Evolutionary conservation across 1,284 basidiomycete genomes (phyloP).

Genomic region (Sporisorium reilianum): DNA sequence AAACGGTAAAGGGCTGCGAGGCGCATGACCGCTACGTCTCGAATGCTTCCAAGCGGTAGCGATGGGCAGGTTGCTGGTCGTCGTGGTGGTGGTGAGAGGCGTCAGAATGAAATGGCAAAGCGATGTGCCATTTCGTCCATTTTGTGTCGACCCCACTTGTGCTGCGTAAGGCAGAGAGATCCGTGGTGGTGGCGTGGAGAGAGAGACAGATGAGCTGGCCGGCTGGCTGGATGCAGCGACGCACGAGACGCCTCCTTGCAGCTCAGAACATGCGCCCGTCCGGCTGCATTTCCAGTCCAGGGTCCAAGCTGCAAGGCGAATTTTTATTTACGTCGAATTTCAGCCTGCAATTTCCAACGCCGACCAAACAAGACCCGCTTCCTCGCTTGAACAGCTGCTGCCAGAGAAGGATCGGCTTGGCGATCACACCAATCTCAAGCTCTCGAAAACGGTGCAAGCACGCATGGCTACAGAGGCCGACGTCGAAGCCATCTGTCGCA

Average conservation of each 20-base stretch:
- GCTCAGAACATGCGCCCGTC: not conserved
- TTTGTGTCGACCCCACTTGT: not conserved
- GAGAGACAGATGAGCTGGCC: not conserved
- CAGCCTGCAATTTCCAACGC: not conserved
- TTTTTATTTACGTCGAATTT: too few species aligned
- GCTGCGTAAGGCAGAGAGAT: too few species aligned
- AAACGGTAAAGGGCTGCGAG: not conserved
- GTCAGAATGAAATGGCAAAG: not conserved
- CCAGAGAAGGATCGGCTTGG: too few species aligned
- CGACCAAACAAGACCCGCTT: not conserved
- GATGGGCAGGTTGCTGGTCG: too few species aligned
- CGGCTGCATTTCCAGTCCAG: not conserved
- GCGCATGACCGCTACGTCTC: not conserved
- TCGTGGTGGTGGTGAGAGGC: not conserved
- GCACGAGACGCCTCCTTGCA: conserved; percentile 3
- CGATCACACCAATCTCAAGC: too few species aligned
- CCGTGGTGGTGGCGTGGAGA: too few species aligned
- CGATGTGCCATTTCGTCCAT: too few species aligned
- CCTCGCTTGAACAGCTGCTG: too few species aligned
- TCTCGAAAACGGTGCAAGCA: not conserved
- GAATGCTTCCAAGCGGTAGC: not conserved
- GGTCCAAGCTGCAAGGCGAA: conserved; percentile 8
- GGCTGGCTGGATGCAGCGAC: not conserved
- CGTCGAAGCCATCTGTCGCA: not conserved
- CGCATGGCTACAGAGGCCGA: not conserved